Percentiles rank a stretch among this genome's conserved stretches.
These are phyloP conservation scores for Incumbomyces lentus DNA, from an alignment of 2,329 filamentous ascomycete species.

Conservation along the genomic window DNA sequence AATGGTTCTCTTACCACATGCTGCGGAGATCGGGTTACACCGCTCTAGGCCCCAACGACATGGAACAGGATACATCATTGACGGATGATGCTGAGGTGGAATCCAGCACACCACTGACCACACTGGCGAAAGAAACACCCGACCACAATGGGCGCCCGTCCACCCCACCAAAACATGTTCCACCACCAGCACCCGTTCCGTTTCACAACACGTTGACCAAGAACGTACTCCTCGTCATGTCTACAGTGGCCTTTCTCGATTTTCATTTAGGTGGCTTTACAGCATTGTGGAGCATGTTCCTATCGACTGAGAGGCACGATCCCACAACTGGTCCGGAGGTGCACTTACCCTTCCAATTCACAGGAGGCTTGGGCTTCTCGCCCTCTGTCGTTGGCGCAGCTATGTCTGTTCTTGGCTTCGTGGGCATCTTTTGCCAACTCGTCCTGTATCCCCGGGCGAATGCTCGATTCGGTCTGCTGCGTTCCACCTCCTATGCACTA, in stretches of 20 bases:
- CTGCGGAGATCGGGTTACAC: constrained; percentile 15
- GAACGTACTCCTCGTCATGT: constrained; percentile 46
- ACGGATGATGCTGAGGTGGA: constrained; percentile 3
- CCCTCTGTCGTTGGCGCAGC: constrained; percentile 61
- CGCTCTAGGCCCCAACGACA: constrained; percentile 9
- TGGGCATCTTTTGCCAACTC: constrained; percentile 63
- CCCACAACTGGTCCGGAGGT: constrained; percentile 33
- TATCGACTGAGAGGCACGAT: constrained; percentile 57
- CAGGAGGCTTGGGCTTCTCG: constrained; percentile 62
- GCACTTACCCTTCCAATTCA: constrained; percentile 47
- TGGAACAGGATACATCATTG: not conserved
- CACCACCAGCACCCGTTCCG: constrained; percentile 19
- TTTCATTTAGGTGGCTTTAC: constrained; percentile 66
- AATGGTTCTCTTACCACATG: constrained; percentile 8
- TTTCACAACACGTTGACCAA: constrained; percentile 45
- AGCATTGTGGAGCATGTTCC: constrained; percentile 65
- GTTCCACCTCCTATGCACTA: constrained; percentile 57
- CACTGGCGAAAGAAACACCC: not conserved
- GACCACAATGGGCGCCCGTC: not conserved
- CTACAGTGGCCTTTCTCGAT: constrained; percentile 59
- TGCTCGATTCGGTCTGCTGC: constrained; percentile 54
- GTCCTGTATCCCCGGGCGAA: constrained; percentile 61
- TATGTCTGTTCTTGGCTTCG: constrained; percentile 62
- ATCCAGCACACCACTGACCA: constrained; percentile 7
- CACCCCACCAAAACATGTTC: constrained; percentile 5